Base-by-base conservation (phyloP, 768 basidiomycete species). In the Suillus weaverae region DNA sequence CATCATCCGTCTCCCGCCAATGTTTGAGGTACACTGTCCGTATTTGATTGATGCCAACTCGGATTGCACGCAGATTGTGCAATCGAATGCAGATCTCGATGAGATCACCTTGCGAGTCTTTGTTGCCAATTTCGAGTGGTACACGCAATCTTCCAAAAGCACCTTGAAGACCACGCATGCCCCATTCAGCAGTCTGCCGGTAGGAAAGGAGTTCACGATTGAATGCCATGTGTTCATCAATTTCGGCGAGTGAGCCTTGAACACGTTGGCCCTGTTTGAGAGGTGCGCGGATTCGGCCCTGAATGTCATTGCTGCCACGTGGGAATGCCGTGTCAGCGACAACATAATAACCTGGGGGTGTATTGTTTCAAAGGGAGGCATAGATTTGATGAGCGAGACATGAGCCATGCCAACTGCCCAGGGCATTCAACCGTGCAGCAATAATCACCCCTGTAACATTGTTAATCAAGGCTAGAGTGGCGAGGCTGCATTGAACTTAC, bases 231-330 rank as follows among this genome's bases (percentile, higher is more conserved):
- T 26, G 9, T 10, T 61, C 33, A 0, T 26, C 11, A 22, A 38
- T 38, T 20, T 39, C 36, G 1, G 33, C 14, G 0, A 51, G 1
- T 13, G 63, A 39, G 8, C 13, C 4, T 73, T 85, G 20, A 48
- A 89, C 89, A 88, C 90, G 70, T 84, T 84, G 2, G 80, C 81
- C 69, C 81, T 79, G 66, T 89, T 46, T 46, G 10, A 46, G 44
- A 4, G 44, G 44, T 2, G n/a, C 44, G 5, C n/a, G 0, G 4
- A 22, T 46, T 0, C 10, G 5, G n/a, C n/a, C n/a, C n/a, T n/a
- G n/a, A n/a, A n/a, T n/a, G n/a, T n/a, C n/a, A n/a, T n/a, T n/a
- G n/a, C n/a, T n/a, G n/a, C n/a, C n/a, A n/a, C n/a, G n/a, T n/a
- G n/a, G n/a, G n/a, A n/a, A n/a, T n/a, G n/a, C n/a, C n/a, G n/a